A percentile compares a stretch with the other conserved stretches of the same genome.
These are phyloP conservation scores for Amanita exitialis DNA, from an alignment of 768 basidiomycete species.

Conservation along the genomic window DNA sequence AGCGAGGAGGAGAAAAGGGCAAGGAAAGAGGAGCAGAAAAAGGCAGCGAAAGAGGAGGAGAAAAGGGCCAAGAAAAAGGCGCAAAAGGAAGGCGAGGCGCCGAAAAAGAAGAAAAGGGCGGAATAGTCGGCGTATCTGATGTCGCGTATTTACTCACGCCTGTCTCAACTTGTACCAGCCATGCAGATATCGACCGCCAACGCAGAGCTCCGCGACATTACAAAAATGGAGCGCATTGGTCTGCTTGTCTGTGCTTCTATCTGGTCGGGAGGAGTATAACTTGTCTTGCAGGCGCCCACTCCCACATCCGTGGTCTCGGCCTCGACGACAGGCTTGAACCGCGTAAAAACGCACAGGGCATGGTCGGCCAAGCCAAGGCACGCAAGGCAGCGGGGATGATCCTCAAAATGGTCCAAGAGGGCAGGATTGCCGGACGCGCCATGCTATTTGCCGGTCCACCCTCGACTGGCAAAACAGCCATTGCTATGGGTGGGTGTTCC, in stretches of 20 bases:
- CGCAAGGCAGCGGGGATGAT: conserved; percentile 97
- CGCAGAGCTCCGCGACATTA: conserved; percentile 75
- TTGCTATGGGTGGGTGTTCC: conserved; percentile 71
- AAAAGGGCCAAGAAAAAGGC: conserved; percentile 48
- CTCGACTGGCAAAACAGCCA: conserved; percentile 95
- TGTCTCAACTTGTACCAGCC: conserved; percentile 10
- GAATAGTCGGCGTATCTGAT: conserved; percentile 11
- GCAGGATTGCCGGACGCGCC: conserved; percentile 88
- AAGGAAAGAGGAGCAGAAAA: conserved; percentile 28
- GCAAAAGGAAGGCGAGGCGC: conserved; percentile 17
- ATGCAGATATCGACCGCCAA: conserved; percentile 71
- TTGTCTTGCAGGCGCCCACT: conserved; percentile 58
- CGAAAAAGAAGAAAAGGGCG: conserved; percentile 46
- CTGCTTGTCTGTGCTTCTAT: conserved; percentile 10
- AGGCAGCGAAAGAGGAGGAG: too few species aligned
- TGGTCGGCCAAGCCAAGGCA: conserved; percentile 95
- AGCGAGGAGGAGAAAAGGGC: conserved; percentile 73
- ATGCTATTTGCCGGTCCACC: conserved; percentile 98
- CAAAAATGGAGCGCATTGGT: conserved; percentile 93
- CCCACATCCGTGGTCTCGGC: conserved; percentile 93
- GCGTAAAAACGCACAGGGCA: conserved; percentile 80
- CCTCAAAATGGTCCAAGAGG: conserved; percentile 96
- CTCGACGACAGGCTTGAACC: conserved; percentile 90
- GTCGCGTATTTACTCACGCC: neutral
- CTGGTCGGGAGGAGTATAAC: conserved; percentile 9